Conservation (phyloP, 2,329 filamentous ascomycete species). For the Stagonosporopsis chrysanthemi region DNA sequence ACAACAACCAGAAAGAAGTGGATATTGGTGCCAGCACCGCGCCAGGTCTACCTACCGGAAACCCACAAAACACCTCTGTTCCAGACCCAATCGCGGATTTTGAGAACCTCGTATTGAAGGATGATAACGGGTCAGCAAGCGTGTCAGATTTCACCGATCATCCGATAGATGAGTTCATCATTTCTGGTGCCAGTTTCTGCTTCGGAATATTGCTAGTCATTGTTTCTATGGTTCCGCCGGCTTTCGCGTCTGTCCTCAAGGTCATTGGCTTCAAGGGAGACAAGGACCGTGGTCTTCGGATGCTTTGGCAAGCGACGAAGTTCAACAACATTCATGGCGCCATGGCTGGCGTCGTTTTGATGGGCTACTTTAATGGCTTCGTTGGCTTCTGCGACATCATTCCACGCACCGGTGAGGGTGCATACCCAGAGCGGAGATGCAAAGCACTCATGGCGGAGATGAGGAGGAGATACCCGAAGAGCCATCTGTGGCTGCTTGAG, state of each 20-base stretch:
- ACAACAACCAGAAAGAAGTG: constrained; percentile 33
- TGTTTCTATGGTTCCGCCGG: constrained; percentile 90
- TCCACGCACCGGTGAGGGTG: constrained; percentile 65
- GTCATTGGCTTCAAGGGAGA: constrained; percentile 93
- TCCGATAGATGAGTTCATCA: constrained; percentile 84
- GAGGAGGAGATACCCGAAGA: constrained; percentile 79
- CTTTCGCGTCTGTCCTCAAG: constrained; percentile 84
- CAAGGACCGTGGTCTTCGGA: constrained; percentile 77
- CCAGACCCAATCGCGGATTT: constrained; percentile 42
- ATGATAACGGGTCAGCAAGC: constrained; percentile 60
- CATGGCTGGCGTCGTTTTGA: constrained; percentile 79
- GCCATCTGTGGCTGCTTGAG: constrained; percentile 85
- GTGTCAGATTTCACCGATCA: constrained; percentile 70
- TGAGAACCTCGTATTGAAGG: constrained; percentile 39
- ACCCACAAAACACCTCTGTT: constrained; percentile 28
- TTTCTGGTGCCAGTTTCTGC: constrained; percentile 87
- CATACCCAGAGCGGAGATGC: constrained; percentile 75
- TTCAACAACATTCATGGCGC: constrained; percentile 93
- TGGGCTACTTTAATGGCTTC: constrained; percentile 88
- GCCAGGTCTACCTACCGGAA: constrained; percentile 29
- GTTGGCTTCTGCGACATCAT: constrained; percentile 89
- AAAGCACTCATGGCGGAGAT: constrained; percentile 73
- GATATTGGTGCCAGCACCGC: constrained; percentile 38
- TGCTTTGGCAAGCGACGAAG: constrained; percentile 90
- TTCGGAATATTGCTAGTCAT: constrained; percentile 86